These are phyloP conservation scores for Davidsoniella neocaledoniae DNA, from an alignment of 2,329 filamentous ascomycete genomes.

Conservation along the genomic window DNA sequence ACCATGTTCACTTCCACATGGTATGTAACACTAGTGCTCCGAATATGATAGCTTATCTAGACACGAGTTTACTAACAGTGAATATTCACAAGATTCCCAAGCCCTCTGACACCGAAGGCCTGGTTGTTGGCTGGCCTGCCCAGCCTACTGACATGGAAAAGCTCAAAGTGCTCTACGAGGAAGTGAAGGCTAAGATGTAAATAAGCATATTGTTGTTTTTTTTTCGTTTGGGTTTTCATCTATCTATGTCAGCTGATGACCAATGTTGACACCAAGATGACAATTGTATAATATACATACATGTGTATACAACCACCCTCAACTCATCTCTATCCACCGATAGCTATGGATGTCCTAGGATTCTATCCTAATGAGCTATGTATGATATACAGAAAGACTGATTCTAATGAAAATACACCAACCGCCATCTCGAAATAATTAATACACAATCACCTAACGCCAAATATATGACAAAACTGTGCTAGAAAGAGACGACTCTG, in stretches of 20 bases:
- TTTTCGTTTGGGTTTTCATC: background rate
- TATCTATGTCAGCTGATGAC: too few relatives aligned
- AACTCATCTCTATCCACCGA: too few relatives aligned
- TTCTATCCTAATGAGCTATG: background rate
- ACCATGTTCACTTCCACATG: slow-evolving; percentile 94
- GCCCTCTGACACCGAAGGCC: slow-evolving; percentile 65
- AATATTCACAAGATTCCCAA: slow-evolving; percentile 62
- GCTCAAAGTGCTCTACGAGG: slow-evolving; percentile 62
- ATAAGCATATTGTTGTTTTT: background rate
- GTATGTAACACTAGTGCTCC: slow-evolving; percentile 27
- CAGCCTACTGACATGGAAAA: slow-evolving; percentile 63
- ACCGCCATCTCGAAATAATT: background rate
- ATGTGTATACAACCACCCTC: too few relatives aligned
- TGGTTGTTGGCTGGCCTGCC: slow-evolving; percentile 66
- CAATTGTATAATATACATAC: too few relatives aligned
- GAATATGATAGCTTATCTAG: background rate
- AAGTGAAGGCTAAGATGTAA: slow-evolving; percentile 81
- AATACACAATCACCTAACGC: background rate
- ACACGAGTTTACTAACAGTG: slow-evolving; percentile 10
- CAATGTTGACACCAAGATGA: too few relatives aligned
- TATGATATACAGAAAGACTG: background rate
- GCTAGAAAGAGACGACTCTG: background rate
- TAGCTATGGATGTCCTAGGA: background rate
- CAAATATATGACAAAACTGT: background rate
- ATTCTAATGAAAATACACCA: background rate